Evolutionary conservation across 441 rosid genomes (phyloP).

Genomic region (Mallotus repandus): DNA sequence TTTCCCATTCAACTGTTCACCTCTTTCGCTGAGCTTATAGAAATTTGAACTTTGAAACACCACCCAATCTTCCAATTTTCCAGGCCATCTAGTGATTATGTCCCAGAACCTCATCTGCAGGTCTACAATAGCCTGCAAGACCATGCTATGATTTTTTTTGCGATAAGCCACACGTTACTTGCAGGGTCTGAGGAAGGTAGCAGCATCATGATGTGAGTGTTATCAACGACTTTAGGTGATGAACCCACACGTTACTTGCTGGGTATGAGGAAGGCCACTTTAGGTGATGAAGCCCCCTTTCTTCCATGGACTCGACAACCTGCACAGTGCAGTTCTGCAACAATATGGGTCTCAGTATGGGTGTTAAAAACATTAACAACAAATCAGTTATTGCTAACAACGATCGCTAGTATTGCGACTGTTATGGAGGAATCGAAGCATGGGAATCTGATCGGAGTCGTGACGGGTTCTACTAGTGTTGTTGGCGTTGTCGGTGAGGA

Average conservation of each 20-base stretch:
- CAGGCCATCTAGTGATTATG: conserved; percentile 78
- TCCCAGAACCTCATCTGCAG: conserved; percentile 65
- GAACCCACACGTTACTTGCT: too few relatives aligned
- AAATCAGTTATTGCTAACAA: not conserved
- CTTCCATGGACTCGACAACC: conserved; percentile 73
- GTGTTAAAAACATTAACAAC: too few relatives aligned
- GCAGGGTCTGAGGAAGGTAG: conserved; percentile 51
- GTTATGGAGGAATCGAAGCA: conserved; percentile 31
- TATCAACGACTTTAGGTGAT: conserved; percentile 38
- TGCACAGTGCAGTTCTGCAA: conserved; percentile 62
- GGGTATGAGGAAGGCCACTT: conserved; percentile 65
- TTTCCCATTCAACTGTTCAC: conserved; percentile 52
- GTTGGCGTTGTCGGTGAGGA: conserved; percentile 18
- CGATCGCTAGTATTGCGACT: conserved; percentile 29
- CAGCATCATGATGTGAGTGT: conserved; percentile 57
- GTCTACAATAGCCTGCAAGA: conserved; percentile 63
- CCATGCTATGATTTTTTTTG: conserved; percentile 63
- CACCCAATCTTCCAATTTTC: conserved; percentile 46
- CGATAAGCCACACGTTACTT: conserved; percentile 48
- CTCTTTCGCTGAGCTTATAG: conserved; percentile 45
- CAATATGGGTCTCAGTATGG: conserved; percentile 28
- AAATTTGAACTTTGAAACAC: conserved; percentile 53
- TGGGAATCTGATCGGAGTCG: conserved; percentile 23
- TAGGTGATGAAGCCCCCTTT: conserved; percentile 55
- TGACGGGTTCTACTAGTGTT: conserved; percentile 12